Percentiles rank a stretch among this genome's conserved stretches.
These are phyloP conservation scores for Gossypium schwendimanii DNA, from an alignment of 441 rosid genomes.

Conservation along the genomic window DNA sequence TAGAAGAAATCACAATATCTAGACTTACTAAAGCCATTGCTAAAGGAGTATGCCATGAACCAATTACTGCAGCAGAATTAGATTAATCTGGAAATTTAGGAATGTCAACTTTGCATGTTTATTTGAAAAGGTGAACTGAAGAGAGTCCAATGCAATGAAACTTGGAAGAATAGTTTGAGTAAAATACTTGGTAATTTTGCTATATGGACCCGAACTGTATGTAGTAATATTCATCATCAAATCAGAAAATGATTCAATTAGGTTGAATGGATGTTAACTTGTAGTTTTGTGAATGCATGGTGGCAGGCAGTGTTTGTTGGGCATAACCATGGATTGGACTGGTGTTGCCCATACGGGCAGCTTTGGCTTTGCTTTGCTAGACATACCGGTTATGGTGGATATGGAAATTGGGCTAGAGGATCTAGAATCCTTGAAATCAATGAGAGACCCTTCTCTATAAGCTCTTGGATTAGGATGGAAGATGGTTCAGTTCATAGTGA, in stretches of 20 bases:
- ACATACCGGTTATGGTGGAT: conserved; percentile 78
- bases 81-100: not conserved
- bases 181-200: not conserved
- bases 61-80: not conserved
- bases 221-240: not conserved
- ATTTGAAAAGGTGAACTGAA: not conserved
- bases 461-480: conserved; percentile 89
- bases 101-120: not conserved
- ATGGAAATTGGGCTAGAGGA: conserved; percentile 71
- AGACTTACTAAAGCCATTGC: not conserved
- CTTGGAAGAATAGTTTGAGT: not conserved
- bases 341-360: conserved; percentile 74
- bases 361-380: conserved; percentile 91
- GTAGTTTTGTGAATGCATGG: conserved; percentile 4
- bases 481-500: conserved; percentile 55
- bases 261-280: conserved; percentile 3
- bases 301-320: conserved; percentile 84
- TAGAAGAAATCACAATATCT: not conserved
- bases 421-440: conserved; percentile 64
- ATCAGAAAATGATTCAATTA: not conserved
- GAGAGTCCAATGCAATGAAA: not conserved
- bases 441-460: conserved; percentile 43
- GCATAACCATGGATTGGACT: conserved; percentile 88
- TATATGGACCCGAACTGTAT: not conserved
- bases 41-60: not conserved